Conservation (phyloP, 768 basidiomycete genomes). For the Paxillus involutus region DNA sequence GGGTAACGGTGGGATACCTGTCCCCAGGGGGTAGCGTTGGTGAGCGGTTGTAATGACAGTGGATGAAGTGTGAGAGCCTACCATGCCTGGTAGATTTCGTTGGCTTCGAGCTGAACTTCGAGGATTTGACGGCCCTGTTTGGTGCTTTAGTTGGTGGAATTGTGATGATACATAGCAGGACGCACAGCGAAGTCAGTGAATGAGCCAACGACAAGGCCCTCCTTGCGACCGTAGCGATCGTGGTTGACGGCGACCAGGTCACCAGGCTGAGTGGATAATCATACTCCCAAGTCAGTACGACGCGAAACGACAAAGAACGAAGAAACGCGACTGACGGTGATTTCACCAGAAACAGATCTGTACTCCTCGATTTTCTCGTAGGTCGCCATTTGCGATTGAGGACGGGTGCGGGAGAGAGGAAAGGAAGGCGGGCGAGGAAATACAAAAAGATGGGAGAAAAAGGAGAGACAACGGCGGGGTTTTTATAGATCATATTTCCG, state of each 20-base stretch:
- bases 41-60: slow-evolving; percentile 2
- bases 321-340: slow-evolving; percentile 26
- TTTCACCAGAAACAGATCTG: slow-evolving; percentile 34
- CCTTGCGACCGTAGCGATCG: slow-evolving; percentile 58
- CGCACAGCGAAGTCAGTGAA: slow-evolving; percentile 70
- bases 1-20: slow-evolving; percentile 79
- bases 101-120: slow-evolving; percentile 75
- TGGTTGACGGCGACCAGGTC: slow-evolving; percentile 80
- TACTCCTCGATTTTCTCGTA: slow-evolving; percentile 34
- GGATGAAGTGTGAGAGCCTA: slow-evolving; percentile 24
- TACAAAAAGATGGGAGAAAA: slow-evolving; percentile 27
- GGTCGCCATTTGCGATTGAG: slow-evolving; percentile 36
- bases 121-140: slow-evolving; percentile 77
- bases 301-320: not conserved
- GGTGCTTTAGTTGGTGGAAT: not conserved
- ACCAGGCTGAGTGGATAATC: slow-evolving; percentile 51
- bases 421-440: slow-evolving; percentile 23
- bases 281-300: slow-evolving; percentile 2
- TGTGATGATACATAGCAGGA: slow-evolving; percentile 9
- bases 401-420: slow-evolving; percentile 15
- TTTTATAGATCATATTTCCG: slow-evolving; percentile 52
- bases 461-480: slow-evolving; percentile 20
- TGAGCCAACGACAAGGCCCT: slow-evolving; percentile 80
- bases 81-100: slow-evolving; percentile 70
- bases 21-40: not conserved